Evolutionary conservation across 169 alveolate genomes (phyloP).

Genomic region (Plasmodium vinckei): DNA sequence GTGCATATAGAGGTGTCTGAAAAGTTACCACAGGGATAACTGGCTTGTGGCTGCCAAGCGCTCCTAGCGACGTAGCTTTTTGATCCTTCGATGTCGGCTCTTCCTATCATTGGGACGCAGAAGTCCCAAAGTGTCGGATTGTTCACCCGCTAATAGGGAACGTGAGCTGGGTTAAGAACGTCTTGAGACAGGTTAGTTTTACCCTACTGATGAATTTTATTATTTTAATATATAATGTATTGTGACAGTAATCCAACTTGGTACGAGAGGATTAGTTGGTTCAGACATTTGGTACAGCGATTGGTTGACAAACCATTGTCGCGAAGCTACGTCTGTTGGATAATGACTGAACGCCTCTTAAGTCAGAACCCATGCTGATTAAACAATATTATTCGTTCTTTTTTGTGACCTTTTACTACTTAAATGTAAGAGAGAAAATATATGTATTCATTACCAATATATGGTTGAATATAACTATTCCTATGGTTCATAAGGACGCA

Average conservation of each 20-base stretch:
- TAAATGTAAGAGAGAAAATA: constrained; percentile 31
- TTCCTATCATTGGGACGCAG: constrained; percentile 87
- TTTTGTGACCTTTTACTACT: constrained; percentile 23
- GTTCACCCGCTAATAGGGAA: constrained; percentile 85
- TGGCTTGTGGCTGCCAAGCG: constrained; percentile 95
- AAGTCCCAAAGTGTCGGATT: constrained; percentile 87
- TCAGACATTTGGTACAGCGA: constrained; percentile 87
- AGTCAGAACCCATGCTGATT: constrained; percentile 90
- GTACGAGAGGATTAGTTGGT: constrained; percentile 87
- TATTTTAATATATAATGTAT: constrained; percentile 23
- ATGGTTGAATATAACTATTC: too few relatives aligned
- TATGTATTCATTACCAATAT: background rate
- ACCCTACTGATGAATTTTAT: constrained; percentile 90
- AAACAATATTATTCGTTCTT: constrained; percentile 42
- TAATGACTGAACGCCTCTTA: constrained; percentile 92
- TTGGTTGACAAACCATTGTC: constrained; percentile 90
- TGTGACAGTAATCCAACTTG: constrained; percentile 82
- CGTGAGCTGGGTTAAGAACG: constrained; percentile 90
- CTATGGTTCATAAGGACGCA: too few relatives aligned
- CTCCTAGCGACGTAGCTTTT: constrained; percentile 94
- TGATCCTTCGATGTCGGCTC: constrained; percentile 89
- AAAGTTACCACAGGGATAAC: constrained; percentile 78
- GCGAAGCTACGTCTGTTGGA: constrained; percentile 92
- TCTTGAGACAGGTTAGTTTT: constrained; percentile 95
- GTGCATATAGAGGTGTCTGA: constrained; percentile 59